Conservation (phyloP, 2,329 filamentous ascomycete genomes). For the Ceratocystis lukuohia region DNA sequence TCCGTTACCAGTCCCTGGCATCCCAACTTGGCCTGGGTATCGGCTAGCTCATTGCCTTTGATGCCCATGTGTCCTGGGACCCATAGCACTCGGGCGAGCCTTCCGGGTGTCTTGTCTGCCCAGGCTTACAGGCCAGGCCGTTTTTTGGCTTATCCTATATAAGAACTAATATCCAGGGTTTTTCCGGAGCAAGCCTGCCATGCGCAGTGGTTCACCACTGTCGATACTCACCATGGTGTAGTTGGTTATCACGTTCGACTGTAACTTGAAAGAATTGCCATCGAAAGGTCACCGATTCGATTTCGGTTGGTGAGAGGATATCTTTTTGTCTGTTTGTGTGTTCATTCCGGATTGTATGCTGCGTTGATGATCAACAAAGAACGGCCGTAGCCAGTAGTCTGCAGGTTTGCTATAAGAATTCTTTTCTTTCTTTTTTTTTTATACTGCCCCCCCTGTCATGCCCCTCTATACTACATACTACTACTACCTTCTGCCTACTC, state of each 20-base stretch:
- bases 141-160: background rate
- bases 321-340: background rate
- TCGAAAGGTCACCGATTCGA: conserved; percentile 20
- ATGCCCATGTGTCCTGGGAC: too few relatives aligned
- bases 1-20: too few relatives aligned
- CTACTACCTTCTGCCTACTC: conserved; percentile 26
- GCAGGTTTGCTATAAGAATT: too few relatives aligned
- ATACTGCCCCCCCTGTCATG: background rate
- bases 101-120: too few relatives aligned
- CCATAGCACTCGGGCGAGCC: too few relatives aligned
- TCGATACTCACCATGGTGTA: conserved; percentile 19
- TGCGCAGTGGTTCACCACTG: conserved; percentile 17
- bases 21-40: too few relatives aligned
- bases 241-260: conserved; percentile 19
- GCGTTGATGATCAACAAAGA: background rate
- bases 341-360: too few relatives aligned
- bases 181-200: background rate
- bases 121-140: too few relatives aligned
- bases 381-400: too few relatives aligned
- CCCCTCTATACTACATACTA: background rate
- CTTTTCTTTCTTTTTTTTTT: background rate
- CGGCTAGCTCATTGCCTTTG: too few relatives aligned
- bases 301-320: background rate
- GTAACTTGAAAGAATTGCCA: conserved; percentile 18
- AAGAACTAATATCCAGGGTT: background rate